Base-by-base conservation (phyloP, 345 rosid genomes). In the Combretum micranthum region DNA sequence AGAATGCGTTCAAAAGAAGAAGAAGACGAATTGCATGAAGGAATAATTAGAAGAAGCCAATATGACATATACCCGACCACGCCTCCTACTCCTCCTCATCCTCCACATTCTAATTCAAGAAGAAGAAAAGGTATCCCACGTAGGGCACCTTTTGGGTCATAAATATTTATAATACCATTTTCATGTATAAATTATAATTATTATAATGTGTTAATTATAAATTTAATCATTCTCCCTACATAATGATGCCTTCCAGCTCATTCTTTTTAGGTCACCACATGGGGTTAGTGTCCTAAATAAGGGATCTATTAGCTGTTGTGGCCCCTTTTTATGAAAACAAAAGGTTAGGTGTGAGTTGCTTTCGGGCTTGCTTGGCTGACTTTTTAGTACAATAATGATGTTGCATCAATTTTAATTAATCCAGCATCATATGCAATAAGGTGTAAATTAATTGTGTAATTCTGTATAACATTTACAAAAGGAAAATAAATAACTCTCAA, bases 21-120 rank as follows among this genome's bases (percentile, higher is more conserved):
- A 54, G 50, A 60, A 48, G 52, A n/a, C n/a, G n/a, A 55, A 62
- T 62, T 53, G 59, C 51, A 32, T 26, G 59, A 62, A 54, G 66
- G 39, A 18, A 32, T 22, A 19, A 32, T 5, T 7, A 32, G 39
- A 32, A 32, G 39, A 25, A 25, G 6, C 39, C 66, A 53, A 62
- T 23, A 62, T 26, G 53, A 53, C 51, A 47, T 12, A 42, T 20
- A 47, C 26, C 17, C 48, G 9, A 13, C 19, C 17, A 63, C 67
- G 32, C 67, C 55, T 47, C 67, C 50, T 19, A 4, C 39, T 32
- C 39, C 39, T 32, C 39, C 39, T 32, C 61, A 53, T 7, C 42
- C 67, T 3, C 56, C 14, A 7, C 18, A 53, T 4, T 20, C 26
- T 13, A 53, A 20, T 55, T 39, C 61, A 15, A 64, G 44, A 21